phyloP scores from a whole-genome alignment of 192 early-diverging fungal species.

The Coemansia asiatica region DNA sequence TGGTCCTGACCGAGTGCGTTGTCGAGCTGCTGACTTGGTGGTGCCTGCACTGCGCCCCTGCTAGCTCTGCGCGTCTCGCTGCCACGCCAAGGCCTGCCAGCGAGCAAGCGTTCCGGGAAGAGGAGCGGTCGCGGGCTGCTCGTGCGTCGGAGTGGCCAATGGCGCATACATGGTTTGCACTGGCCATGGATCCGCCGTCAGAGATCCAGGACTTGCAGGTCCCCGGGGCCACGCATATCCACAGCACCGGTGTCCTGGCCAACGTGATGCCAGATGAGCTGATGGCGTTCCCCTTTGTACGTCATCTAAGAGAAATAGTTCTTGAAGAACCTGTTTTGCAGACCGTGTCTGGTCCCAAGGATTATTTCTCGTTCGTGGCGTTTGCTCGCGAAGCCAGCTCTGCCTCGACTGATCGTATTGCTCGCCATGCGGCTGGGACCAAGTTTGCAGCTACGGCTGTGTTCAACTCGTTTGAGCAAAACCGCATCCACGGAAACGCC shows the following conservation, averaged over 20 bases:
- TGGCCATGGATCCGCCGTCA: conserved; percentile 36
- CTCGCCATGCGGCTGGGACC: conserved; percentile 55
- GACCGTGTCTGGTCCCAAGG: conserved; percentile 52
- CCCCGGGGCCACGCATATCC: conserved; percentile 36
- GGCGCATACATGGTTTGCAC: conserved; percentile 34
- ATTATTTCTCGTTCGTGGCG: conserved; percentile 55
- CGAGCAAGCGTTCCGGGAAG: conserved; percentile 38
- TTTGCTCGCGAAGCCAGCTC: conserved; percentile 32
- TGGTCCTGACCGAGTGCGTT: conserved; percentile 40
- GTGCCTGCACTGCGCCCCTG: conserved; percentile 40
- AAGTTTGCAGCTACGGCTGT: conserved; percentile 60
- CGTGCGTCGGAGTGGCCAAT: conserved; percentile 38
- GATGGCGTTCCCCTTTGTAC: conserved; percentile 53
- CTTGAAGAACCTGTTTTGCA: conserved; percentile 61
- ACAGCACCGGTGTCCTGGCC: conserved; percentile 48
- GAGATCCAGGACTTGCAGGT: conserved; percentile 10
- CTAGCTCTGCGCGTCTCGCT: conserved; percentile 21
- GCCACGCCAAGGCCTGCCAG: conserved; percentile 7
- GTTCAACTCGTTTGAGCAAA: conserved; percentile 62
- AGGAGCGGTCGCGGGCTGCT: conserved; percentile 21
- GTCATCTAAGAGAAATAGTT: conserved; percentile 62
- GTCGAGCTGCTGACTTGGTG: conserved; percentile 57
- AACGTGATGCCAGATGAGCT: conserved; percentile 55
- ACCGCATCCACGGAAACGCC: conserved; percentile 57
- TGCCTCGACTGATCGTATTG: conserved; percentile 18